Evolutionary conservation across 1,139 yeast genomes (phyloP), one percentile per base, ranked within the genome.

Genomic region (Hansenula anomala): DNA sequence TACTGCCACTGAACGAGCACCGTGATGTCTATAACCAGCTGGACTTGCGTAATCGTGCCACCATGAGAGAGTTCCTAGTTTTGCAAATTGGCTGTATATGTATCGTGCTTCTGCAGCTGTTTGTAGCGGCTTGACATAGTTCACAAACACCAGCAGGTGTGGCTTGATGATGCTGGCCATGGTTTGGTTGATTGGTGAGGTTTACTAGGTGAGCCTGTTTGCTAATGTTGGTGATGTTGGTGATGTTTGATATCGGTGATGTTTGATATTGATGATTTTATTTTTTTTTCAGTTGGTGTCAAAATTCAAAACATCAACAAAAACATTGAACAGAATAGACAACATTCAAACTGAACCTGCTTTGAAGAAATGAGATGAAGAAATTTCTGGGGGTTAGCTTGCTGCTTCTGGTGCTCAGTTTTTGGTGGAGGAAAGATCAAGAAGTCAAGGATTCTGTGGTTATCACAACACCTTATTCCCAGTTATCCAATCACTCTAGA

Each of bases 21-120:
- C 33, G 12, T 30, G 14, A 20, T 30, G 33, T 10, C n/a, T 30
- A 17, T 9, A 20, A 3, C 27, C 33, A 15, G 33, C 33, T 11
- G 33, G 33, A 22, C 33, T 30, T 12, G 26, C 22, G 12, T 30
- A 23, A 22, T 30, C 33, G n/a, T 30, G 33, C 33, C 33, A 30
- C 33, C 33, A 30, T 2, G 33, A n/a, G 14, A 30, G 10, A 2
- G 15, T 20, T 3, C 33, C 33, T 4, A 30, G 20, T 15, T 11
- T 22, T 4, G 27, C 17, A 22, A 30, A 30, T 22, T 30, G 33
- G 10, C 22, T 16, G 7, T 22, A 22, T 10, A 30, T 15, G 14
- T 30, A 30, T 4, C 33, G 25, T 5, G 33, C 26, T 16, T 30
- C 33, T 22, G 14, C 14, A 4, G 19, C 18, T 4, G 26, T 15